Evolutionary conservation across 148 eudicot genomes (phyloP).

Genomic region (Camellia japonica): DNA sequence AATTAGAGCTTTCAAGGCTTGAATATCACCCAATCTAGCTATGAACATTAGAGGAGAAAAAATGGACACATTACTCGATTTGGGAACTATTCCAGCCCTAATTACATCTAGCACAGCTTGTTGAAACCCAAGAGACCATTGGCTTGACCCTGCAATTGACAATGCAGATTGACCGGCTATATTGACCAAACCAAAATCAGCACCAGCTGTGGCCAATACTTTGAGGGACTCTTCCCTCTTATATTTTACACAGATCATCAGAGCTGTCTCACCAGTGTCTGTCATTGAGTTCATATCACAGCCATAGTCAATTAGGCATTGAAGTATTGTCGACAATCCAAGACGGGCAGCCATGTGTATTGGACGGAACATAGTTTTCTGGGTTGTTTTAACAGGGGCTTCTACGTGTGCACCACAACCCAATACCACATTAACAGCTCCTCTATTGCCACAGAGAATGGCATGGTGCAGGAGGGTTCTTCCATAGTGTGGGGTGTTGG

Average conservation of each 20-base stretch:
- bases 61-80: slow-evolving; percentile 40
- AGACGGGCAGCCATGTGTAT: slow-evolving; percentile 85
- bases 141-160: slow-evolving; percentile 40
- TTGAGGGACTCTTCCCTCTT: slow-evolving; percentile 59
- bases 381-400: slow-evolving; percentile 44
- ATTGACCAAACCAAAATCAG: slow-evolving; percentile 74
- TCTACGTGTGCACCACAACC: slow-evolving; percentile 52
- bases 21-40: slow-evolving; percentile 61
- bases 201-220: slow-evolving; percentile 59
- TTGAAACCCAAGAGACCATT: slow-evolving; percentile 58
- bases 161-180: slow-evolving; percentile 44
- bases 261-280: slow-evolving; percentile 68
- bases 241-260: slow-evolving; percentile 55
- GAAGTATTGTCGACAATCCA: slow-evolving; percentile 46
- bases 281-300: slow-evolving; percentile 67
- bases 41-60: slow-evolving; percentile 68
- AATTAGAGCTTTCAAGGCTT: slow-evolving; percentile 53
- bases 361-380: slow-evolving; percentile 41
- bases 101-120: slow-evolving; percentile 41
- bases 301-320: slow-evolving; percentile 53
- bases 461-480: slow-evolving; percentile 91
- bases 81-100: slow-evolving; percentile 51
- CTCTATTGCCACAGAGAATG: slow-evolving; percentile 61
- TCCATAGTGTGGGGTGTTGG: slow-evolving; percentile 49
- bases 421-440: slow-evolving; percentile 55